phyloP scores from a whole-genome alignment of 805 yeast species.

The Ogataea pilisensis region DNA sequence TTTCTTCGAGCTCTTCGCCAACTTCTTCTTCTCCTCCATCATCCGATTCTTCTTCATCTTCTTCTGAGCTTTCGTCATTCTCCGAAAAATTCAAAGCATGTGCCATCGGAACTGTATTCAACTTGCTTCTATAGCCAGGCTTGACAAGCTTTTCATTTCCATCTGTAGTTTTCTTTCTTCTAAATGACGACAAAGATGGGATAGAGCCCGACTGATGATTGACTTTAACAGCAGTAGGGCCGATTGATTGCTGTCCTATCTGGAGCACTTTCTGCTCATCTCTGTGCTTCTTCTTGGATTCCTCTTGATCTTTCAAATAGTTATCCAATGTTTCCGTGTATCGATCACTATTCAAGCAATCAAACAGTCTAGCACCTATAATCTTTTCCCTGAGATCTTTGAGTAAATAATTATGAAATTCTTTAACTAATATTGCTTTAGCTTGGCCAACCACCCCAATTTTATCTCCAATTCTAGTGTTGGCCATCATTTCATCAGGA shows the following conservation, averaged over 20 bases:
- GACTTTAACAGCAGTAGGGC: background rate
- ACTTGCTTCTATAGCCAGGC: constrained; percentile 14
- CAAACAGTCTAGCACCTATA: constrained; percentile 64
- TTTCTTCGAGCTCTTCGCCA: constrained; percentile 11
- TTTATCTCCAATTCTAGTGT: constrained; percentile 26
- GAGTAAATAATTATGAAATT: constrained; percentile 55
- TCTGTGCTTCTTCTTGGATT: constrained; percentile 13
- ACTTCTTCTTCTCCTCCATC: constrained; percentile 9
- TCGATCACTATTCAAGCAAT: constrained; percentile 52
- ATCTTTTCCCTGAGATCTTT: constrained; percentile 73
- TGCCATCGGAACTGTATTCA: constrained; percentile 44
- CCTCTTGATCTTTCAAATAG: constrained; percentile 27
- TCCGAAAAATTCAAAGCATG: constrained; percentile 47
- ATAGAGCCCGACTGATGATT: constrained; percentile 19
- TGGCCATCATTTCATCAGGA: constrained; percentile 37
- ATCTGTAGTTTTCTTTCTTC: constrained; percentile 40
- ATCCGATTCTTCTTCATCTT: constrained; percentile 23
- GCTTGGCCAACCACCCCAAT: constrained; percentile 53
- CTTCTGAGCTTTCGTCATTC: constrained; percentile 24
- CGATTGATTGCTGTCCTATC: constrained; percentile 6
- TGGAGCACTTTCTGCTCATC: constrained; percentile 10
- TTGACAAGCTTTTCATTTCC: constrained; percentile 47
- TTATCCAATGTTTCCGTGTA: constrained; percentile 47
- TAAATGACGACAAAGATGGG: constrained; percentile 20
- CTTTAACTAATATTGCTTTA: constrained; percentile 51